Base-by-base conservation (phyloP, 2,329 filamentous ascomycete genomes). In the Plenodomus lindquistii region DNA sequence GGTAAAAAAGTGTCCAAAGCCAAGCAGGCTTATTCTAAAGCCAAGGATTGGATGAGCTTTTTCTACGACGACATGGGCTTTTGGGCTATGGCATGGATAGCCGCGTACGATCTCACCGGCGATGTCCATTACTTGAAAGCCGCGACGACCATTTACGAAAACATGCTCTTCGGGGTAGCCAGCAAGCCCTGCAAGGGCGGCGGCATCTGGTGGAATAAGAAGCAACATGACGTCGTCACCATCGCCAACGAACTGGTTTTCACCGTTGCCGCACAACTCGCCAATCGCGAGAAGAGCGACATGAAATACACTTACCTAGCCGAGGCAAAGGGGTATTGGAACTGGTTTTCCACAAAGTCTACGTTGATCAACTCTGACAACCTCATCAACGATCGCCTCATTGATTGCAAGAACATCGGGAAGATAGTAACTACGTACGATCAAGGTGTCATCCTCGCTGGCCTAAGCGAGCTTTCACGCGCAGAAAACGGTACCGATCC, bases 41-140 rank as follows among this genome's bases (percentile, higher is more conserved):
- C 55, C 22, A 63, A 49, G 0, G 50, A 54, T 17, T 83, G 81
- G 60, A 65, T 79, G 46, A 81, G 83, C 50, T 75, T 78, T 6
- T 83, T 71, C 49, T 83, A 82, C 54, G 83, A 86, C 53, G 83
- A 85, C 58, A 79, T 82, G 61, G 78, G 81, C n/a, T 85, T 83
- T 83, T 86, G 83, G 83, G 82, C 78, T 9, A 73, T 85, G 48
- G 83, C 75, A 16, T 79, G 82, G 75, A 79, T 85, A 44, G 76
- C 79, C 19, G 73, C 80, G 4, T 83, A 77, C 59, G 83, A 86
- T 59, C 70, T 82, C 15, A 82, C 82, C 0, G 69, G 73, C 2
- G 72, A 84, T 37, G 29, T 54, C 2, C 73, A 75, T n/a, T 86
- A 83, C 54, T 78, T 86, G 34, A 63, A 81, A 39, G 74, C 77